Conservation (phyloP, 441 rosid species). For the Manihot esculenta region DNA sequence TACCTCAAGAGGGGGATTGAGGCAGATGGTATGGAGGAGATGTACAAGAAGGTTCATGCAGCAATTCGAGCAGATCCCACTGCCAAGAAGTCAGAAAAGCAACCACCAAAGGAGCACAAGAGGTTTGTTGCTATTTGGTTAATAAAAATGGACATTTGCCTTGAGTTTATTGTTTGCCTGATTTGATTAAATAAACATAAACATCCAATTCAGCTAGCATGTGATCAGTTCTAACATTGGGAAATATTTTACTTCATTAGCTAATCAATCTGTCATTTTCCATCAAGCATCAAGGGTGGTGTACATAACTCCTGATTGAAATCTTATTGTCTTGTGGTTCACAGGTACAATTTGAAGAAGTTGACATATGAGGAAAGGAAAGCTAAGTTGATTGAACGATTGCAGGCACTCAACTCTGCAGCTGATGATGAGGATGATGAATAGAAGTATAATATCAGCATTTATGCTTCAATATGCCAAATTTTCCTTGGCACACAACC, state of each 20-base stretch:
- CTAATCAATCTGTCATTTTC: neutral
- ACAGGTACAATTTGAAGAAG: slow-evolving; percentile 69
- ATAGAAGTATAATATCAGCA: slow-evolving; percentile 18
- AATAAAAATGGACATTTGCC: no score
- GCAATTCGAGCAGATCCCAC: slow-evolving; percentile 90
- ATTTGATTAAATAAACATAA: neutral
- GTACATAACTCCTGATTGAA: neutral
- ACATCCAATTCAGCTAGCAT: neutral
- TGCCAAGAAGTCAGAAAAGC: slow-evolving; percentile 58
- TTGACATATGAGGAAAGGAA: slow-evolving; percentile 79
- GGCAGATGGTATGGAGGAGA: slow-evolving; percentile 57
- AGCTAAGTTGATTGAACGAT: slow-evolving; percentile 64
- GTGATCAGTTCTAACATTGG: no score
- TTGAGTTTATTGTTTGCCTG: neutral
- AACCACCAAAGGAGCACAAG: slow-evolving; percentile 68
- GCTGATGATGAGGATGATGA: slow-evolving; percentile 45
- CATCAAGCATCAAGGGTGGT: neutral
- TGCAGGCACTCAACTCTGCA: slow-evolving; percentile 56
- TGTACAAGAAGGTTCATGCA: slow-evolving; percentile 86
- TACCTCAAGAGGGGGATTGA: slow-evolving; percentile 76
- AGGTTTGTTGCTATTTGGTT: slow-evolving; percentile 40
- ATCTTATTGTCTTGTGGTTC: neutral
- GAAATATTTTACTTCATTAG: neutral
- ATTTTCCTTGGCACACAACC: slow-evolving; percentile 1
- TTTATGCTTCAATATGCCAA: neutral